Conservation (phyloP, 129 eudicot species). For the carrot (Daucus carota) region DNA sequence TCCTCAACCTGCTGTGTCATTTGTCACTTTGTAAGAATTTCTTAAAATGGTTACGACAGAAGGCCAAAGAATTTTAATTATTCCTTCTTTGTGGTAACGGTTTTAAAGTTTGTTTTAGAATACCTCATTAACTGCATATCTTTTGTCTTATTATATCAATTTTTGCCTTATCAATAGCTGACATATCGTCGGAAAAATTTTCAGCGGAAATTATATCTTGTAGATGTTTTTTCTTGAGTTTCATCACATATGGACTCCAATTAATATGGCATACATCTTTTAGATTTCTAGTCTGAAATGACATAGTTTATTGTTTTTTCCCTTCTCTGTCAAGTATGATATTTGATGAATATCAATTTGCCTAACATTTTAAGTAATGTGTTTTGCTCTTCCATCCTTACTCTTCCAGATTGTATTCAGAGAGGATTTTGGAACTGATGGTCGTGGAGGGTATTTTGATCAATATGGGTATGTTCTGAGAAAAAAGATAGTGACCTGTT, state of each 20-base stretch:
- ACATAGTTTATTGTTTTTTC: background rate
- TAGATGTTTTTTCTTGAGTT: background rate
- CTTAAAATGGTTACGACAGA: background rate
- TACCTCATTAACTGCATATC: background rate
- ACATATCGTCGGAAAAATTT: background rate
- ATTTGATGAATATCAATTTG: background rate
- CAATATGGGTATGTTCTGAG: constrained; percentile 73
- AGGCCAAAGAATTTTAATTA: background rate
- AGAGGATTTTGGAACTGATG: constrained; percentile 96
- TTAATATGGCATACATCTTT: background rate
- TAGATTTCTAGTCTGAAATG: background rate
- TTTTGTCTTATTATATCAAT: background rate
- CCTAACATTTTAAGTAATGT: background rate
- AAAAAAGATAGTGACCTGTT: constrained; percentile 7
- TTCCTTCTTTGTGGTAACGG: background rate
- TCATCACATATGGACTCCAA: background rate
- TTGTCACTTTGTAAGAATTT: background rate
- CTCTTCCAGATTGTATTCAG: constrained; percentile 78
- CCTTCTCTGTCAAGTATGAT: background rate
- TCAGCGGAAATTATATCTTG: background rate
- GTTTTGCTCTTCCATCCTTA: background rate
- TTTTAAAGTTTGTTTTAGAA: background rate
- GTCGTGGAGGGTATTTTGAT: constrained; percentile 98
- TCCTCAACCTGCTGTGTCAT: background rate
- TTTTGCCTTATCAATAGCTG: background rate